Evolutionary conservation across 2,329 filamentous ascomycete genomes (phyloP).

Genomic region (Aspergillus sp.): DNA sequence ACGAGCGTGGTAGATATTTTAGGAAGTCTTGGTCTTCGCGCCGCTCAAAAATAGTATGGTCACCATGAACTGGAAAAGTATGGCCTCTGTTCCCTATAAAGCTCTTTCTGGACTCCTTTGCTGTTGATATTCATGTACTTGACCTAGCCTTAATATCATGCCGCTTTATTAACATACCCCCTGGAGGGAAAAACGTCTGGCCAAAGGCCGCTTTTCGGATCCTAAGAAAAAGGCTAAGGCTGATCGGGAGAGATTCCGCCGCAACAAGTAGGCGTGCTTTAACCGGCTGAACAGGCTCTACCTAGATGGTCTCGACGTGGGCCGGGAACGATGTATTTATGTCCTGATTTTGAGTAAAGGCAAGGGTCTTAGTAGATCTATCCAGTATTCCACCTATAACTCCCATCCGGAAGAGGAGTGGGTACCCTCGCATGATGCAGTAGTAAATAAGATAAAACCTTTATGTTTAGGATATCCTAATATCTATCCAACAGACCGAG

Average conservation of each 20-base stretch:
- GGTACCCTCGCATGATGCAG: background rate
- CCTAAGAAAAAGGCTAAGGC: constrained; percentile 6
- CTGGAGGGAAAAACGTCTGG: constrained; percentile 5
- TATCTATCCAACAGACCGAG: background rate
- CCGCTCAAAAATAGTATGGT: background rate
- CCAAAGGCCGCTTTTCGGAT: background rate
- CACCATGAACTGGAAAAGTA: background rate
- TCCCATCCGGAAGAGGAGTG: constrained; percentile 8
- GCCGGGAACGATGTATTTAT: constrained; percentile 9
- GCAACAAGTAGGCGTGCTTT: background rate
- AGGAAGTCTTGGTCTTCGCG: background rate
- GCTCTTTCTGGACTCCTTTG: background rate
- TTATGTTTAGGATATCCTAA: background rate
- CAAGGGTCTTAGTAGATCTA: background rate
- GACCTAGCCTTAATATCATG: background rate
- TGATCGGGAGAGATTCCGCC: constrained; percentile 9
- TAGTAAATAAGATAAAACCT: constrained; percentile 6
- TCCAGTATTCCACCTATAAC: constrained; percentile 12
- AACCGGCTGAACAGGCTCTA: constrained; percentile 9
- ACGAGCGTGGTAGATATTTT: background rate
- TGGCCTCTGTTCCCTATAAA: background rate
- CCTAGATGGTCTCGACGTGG: constrained; percentile 6
- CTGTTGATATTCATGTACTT: background rate
- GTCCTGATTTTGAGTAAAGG: background rate
- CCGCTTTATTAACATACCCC: background rate